Percentiles rank a stretch among this genome's conserved stretches.
phyloP scores from a whole-genome alignment of 306 rosid species.

The Potentilla sterilis region DNA sequence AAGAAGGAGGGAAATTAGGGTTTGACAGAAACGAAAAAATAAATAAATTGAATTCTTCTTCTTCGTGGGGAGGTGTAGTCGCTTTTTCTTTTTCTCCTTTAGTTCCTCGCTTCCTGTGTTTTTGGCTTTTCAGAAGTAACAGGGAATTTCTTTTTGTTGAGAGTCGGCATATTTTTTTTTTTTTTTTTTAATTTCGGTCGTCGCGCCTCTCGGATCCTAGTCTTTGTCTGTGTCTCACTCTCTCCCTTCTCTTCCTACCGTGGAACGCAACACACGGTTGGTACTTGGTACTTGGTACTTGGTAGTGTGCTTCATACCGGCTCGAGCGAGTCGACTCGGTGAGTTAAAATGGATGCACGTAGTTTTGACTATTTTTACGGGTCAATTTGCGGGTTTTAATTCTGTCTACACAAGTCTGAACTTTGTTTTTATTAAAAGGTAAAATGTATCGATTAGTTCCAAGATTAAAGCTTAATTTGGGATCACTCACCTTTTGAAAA shows the following conservation, averaged over 20 bases:
- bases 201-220: slow-evolving; percentile 27
- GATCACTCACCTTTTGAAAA: too few relatives aligned
- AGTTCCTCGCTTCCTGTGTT: background rate
- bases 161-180: too few relatives aligned
- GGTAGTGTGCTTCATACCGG: background rate
- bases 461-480: too few relatives aligned
- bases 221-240: background rate
- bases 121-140: background rate
- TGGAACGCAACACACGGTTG: background rate
- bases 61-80: background rate
- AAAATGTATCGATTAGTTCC: too few relatives aligned
- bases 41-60: background rate
- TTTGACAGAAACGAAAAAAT: background rate
- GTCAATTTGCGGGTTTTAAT: background rate
- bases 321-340: background rate
- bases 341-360: slow-evolving; percentile 4
- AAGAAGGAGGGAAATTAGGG: background rate
- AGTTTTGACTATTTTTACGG: background rate
- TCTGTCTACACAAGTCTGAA: too few relatives aligned
- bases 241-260: background rate
- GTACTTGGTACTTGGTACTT: too few relatives aligned
- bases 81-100: background rate
- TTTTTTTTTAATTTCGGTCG: background rate
- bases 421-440: too few relatives aligned
- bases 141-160: background rate